Base-by-base conservation (phyloP, 2,329 filamentous ascomycete species). In the Trichoderma arundinaceum region DNA sequence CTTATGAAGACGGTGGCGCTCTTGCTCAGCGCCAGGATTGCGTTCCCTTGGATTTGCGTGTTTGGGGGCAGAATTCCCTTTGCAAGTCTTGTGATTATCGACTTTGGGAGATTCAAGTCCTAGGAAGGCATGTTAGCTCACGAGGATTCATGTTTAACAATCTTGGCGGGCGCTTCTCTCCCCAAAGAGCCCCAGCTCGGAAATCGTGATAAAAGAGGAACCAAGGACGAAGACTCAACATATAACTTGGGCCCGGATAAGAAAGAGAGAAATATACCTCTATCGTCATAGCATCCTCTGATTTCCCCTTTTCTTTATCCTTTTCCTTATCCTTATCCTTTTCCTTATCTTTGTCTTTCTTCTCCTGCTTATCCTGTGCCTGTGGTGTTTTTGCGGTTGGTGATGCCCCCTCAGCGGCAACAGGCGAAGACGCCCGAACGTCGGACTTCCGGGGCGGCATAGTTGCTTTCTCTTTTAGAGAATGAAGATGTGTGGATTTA, bases 1-100 rank as follows among this genome's bases (percentile, higher is more conserved):
- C 87, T 94, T 71, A 95, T 90, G 73, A 95, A 95, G 0, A 95
- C 88, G 1, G 90, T 94, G 7, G 92, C 90, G 77, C 90, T 91
- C 79, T 94, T 94, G 70, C 87, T 90, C 80, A 95, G 84, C 9
- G 91, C 92, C 59, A 92, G 79, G 63, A 94, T 86, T 48, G 92
- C 92, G 79, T 93, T 92, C 73, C 89, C 91, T 75, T 94, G 91
- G 56, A 94, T 91, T 77, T 92, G 90, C 5, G 91, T 94, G 74
- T 93, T 93, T 6, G 90, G 84, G 0, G 92, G 91, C 5, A 95
- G 81, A 6, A 92, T 90, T 46, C 90, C 90, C 79, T 94, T 94
- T 46, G 91, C 90, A 39, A 95, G 83, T 62, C 91, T 84, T 61
- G 90, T 90, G 70, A 94, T 89, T 78, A 94, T 92, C 7, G 90